Conservation (phyloP, 2,329 filamentous ascomycete species). For the Teratosphaeriaceae sp. region DNA sequence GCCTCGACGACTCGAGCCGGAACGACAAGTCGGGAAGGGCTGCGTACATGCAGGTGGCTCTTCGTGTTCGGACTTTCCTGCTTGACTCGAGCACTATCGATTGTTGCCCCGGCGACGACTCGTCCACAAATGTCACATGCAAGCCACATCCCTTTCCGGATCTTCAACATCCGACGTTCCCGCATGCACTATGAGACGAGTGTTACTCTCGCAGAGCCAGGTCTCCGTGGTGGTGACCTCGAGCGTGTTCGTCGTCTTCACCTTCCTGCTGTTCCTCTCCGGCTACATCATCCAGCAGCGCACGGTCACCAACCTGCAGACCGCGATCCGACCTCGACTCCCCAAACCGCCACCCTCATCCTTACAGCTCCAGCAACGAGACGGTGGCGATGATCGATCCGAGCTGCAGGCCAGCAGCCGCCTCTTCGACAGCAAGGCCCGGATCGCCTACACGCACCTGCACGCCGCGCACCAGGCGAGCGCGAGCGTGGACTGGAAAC, state of each 20-base stretch:
- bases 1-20: too few relatives aligned
- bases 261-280: conserved; percentile 74
- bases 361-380: conserved; percentile 5
- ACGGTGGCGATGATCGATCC: conserved; percentile 8
- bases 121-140: conserved; percentile 1
- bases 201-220: conserved; percentile 63
- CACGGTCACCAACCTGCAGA: conserved; percentile 69
- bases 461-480: conserved; percentile 13
- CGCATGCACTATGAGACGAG: conserved; percentile 19
- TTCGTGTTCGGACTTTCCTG: background rate
- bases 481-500: conserved; percentile 35
- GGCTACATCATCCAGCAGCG: conserved; percentile 85
- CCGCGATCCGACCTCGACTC: conserved; percentile 56
- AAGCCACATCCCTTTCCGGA: conserved; percentile 2
- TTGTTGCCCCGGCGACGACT: conserved; percentile 7
- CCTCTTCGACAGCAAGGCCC: conserved; percentile 20
- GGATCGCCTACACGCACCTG: conserved; percentile 23
- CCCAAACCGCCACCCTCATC: conserved; percentile 32
- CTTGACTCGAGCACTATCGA: conserved; percentile 5
- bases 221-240: conserved; percentile 62
- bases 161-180: background rate
- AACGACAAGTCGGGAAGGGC: too few relatives aligned
- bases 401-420: conserved; percentile 20
- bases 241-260: conserved; percentile 65
- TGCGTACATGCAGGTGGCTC: too few relatives aligned